Evolutionary conservation across 768 basidiomycete species (phyloP).

Genomic region (Pleurotus salmoneostramineus): DNA sequence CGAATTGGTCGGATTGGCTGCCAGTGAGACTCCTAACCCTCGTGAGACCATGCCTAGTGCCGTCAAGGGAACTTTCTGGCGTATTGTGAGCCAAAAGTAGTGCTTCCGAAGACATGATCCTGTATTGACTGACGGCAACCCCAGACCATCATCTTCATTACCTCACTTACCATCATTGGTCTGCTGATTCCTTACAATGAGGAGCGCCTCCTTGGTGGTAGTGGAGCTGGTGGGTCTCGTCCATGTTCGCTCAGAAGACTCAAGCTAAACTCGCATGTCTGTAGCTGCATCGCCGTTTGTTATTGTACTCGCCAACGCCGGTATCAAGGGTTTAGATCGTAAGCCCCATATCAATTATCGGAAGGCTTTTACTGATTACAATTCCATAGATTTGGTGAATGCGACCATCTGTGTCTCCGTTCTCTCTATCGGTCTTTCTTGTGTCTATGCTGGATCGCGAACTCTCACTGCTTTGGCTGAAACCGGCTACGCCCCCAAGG

Average conservation of each 20-base stretch:
- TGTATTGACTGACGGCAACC: neutral
- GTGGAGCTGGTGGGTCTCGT: constrained; percentile 24
- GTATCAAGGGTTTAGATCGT: constrained; percentile 38
- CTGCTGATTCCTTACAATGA: constrained; percentile 32
- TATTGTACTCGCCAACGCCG: constrained; percentile 34
- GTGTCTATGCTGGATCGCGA: constrained; percentile 41
- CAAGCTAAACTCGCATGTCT: neutral
- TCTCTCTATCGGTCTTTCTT: constrained; percentile 42
- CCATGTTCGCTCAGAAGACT: neutral
- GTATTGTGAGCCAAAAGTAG: constrained; percentile 27
- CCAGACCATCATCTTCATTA: constrained; percentile 41
- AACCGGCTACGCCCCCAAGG: constrained; percentile 40
- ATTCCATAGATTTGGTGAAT: constrained; percentile 30
- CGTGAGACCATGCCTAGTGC: constrained; percentile 38
- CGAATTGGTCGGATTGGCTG: constrained; percentile 42
- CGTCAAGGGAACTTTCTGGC: constrained; percentile 47
- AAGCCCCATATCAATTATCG: constrained; percentile 9
- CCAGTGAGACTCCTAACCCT: constrained; percentile 42
- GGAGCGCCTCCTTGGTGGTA: constrained; percentile 29
- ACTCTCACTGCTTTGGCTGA: constrained; percentile 43
- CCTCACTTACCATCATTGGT: constrained; percentile 40
- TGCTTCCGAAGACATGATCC: neutral
- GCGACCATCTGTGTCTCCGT: constrained; percentile 42
- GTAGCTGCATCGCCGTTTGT: constrained; percentile 41
- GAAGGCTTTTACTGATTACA: neutral